Conservation (phyloP, 73 alveolate species). For the Tetrahymena elliotti region DNA sequence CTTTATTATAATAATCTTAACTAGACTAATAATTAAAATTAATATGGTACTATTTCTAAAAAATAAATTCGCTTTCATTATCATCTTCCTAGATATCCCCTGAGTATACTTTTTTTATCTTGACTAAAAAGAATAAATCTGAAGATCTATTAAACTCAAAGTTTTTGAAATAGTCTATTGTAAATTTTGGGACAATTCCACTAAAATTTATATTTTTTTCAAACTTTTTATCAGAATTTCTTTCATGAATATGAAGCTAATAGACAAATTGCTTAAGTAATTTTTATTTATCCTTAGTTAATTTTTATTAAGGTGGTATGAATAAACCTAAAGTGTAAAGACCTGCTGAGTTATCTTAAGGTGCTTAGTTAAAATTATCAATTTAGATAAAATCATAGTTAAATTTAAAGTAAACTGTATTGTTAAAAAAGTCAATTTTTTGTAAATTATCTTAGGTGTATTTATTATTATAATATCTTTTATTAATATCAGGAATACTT, state of each 20-base stretch:
- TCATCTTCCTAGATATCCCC: not conserved
- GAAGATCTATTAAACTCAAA: not conserved
- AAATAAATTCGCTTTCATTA: not conserved
- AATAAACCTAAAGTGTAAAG: not conserved
- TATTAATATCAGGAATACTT: not conserved
- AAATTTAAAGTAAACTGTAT: not conserved
- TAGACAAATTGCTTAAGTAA: not conserved
- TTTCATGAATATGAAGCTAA: not conserved
- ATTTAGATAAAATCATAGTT: not conserved
- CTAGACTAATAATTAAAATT: not conserved
- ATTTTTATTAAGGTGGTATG: not conserved
- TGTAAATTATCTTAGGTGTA: not conserved
- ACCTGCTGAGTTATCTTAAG: not conserved
- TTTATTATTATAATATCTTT: not conserved
- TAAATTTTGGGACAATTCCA: not conserved
- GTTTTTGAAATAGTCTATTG: not conserved
- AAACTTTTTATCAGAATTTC: not conserved
- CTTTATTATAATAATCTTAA: not conserved
- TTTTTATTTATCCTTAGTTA: not conserved
- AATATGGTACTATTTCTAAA: not conserved
- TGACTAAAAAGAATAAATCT: not conserved
- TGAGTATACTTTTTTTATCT: not conserved
- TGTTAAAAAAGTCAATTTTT: not conserved
- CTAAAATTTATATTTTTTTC: not conserved
- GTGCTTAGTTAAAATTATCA: not conserved